Evolutionary conservation across 2,329 filamentous ascomycete genomes (phyloP).

Genomic region (Aspergillus puulaauensis): DNA sequence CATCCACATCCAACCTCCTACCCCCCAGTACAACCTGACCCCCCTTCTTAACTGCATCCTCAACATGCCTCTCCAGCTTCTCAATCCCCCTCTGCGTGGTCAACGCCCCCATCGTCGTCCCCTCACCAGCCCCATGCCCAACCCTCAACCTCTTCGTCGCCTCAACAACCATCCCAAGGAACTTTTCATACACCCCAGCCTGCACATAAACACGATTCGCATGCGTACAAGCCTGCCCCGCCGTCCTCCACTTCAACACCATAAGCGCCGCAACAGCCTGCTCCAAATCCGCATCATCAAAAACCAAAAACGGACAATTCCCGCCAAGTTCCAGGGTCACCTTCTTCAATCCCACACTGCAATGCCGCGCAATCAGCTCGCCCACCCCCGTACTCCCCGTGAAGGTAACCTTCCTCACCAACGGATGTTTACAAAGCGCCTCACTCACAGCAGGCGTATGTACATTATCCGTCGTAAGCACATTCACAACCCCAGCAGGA

Average conservation of each 20-base stretch:
- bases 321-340: slow-evolving; percentile 62
- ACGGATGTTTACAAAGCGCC: not conserved
- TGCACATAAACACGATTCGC: slow-evolving; percentile 15
- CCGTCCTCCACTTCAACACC: slow-evolving; percentile 5
- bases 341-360: slow-evolving; percentile 56
- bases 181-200: not conserved
- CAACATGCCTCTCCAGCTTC: slow-evolving; percentile 57
- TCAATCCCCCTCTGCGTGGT: slow-evolving; percentile 34
- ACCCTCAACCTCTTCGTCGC: not conserved
- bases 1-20: slow-evolving; percentile 32
- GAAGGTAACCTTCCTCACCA: slow-evolving; percentile 12
- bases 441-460: not conserved
- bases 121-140: slow-evolving; percentile 5
- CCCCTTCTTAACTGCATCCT: slow-evolving; percentile 63
- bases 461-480: slow-evolving; percentile 1
- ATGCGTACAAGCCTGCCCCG: slow-evolving; percentile 14
- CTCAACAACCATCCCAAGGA: not conserved
- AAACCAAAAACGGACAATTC: slow-evolving; percentile 61
- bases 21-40: slow-evolving; percentile 64
- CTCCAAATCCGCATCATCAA: slow-evolving; percentile 60
- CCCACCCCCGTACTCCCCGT: slow-evolving; percentile 15
- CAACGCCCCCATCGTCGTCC: slow-evolving; percentile 6
- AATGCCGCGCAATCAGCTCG: slow-evolving; percentile 1
- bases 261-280: slow-evolving; percentile 16
- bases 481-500: slow-evolving; percentile 26